Conservation (phyloP, 139 green algal genomes). For the Volvox africanus region DNA sequence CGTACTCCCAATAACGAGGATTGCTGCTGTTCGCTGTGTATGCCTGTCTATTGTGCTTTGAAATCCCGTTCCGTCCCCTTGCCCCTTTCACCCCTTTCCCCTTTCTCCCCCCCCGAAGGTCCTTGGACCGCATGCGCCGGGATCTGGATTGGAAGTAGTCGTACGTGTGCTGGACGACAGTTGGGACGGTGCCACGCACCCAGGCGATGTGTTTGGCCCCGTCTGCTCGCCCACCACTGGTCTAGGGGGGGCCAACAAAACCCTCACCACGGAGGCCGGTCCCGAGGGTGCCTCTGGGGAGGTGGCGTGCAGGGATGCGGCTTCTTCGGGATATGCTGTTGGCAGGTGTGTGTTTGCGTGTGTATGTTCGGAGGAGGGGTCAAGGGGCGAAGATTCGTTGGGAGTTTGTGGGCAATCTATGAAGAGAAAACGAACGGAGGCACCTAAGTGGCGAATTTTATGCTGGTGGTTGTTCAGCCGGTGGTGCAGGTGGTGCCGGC, state of each 20-base stretch:
- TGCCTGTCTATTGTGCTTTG: too few species aligned
- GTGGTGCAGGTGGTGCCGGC: too few species aligned
- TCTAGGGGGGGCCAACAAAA: not conserved
- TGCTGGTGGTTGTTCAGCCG: too few species aligned
- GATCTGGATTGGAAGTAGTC: not conserved
- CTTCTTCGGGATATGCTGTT: not conserved
- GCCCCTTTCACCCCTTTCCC: not conserved
- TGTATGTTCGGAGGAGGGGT: too few species aligned
- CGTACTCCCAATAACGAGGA: too few species aligned
- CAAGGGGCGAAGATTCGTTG: too few species aligned
- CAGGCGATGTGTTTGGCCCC: not conserved
- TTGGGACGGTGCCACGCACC: slow-evolving; percentile 10
- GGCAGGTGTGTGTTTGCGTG: not conserved
- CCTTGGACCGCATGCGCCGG: not conserved
- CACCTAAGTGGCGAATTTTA: too few species aligned
- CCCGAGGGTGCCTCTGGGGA: not conserved
- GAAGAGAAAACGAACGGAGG: too few species aligned
- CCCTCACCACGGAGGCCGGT: not conserved
- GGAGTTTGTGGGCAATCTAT: too few species aligned
- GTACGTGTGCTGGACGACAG: slow-evolving; percentile 3
- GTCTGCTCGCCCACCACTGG: not conserved
- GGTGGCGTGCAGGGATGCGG: not conserved
- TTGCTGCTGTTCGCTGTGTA: too few species aligned
- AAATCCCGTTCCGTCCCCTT: not conserved
- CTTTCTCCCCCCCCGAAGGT: not conserved